Evolutionary conservation across 345 rosid species (phyloP), one percentile per base, ranked within the genome.

Genomic region (Rhodamnia rubescens): DNA sequence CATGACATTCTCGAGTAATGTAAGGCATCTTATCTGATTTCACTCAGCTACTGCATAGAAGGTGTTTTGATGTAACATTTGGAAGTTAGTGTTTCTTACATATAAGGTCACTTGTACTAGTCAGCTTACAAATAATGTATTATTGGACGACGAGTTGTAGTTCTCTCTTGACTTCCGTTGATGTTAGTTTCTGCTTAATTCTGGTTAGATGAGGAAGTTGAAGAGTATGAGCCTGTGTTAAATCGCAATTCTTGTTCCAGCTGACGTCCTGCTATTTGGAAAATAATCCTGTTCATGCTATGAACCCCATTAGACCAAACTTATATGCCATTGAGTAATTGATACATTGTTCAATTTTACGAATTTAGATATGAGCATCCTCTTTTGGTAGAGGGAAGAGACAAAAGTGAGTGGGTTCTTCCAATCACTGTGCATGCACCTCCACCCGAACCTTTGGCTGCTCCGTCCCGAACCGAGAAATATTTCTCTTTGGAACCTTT

Each of bases 361-460:
- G n/a, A 86, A 69, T 85, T 85, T 91, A 97, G 99, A 91, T 97
- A 92, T 59, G 99, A 94, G 74, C 99, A 97, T 90, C 99, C 99
- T 49, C 95, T 97, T 87, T 88, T 96, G 74, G 85, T 96, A 52
- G 96, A 93, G 59, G 96, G 94, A 57, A 89, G 97, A 85, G 99
- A 97, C 85, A 97, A 90, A 88, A 90, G 94, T 32, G 98, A 95
- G 90, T 97, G 99, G 99, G 88, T 95, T 90, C 98, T 97, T 85
- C 99, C 99, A 9, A 94, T 97, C 51, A 95, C 92, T 0, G 98
- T 96, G 87, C 98, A 93, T 83, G 99, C 98, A 82, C 97, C 96
- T 81, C 96, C 98, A 16, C 92, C 95, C 4, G 92, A 94, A 83
- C 84, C 94, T 44, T 20, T 90, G 13, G 90, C 91, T 83, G 85